These are phyloP conservation scores for Polyporus tsugae DNA, from an alignment of 1,284 basidiomycete genomes.

Conservation along the genomic window DNA sequence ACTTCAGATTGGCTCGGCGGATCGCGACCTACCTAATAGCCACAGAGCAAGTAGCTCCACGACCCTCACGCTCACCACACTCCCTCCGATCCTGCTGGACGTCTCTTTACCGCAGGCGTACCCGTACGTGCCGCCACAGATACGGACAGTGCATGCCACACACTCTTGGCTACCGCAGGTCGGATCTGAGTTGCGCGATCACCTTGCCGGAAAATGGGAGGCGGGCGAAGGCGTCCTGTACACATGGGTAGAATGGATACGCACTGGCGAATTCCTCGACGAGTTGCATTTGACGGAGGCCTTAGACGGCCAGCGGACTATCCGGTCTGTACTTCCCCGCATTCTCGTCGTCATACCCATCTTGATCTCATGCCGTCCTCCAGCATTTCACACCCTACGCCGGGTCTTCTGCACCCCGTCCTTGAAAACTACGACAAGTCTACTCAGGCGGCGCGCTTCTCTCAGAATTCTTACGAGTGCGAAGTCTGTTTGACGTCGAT, in stretches of 20 bases:
- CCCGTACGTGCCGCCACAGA: constrained; percentile 61
- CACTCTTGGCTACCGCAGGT: constrained; percentile 65
- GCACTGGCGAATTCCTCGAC: constrained; percentile 66
- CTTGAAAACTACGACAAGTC: constrained; percentile 59
- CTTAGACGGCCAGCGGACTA: constrained; percentile 40
- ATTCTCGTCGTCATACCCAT: not conserved
- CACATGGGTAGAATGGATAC: constrained; percentile 74
- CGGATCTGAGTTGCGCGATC: constrained; percentile 46
- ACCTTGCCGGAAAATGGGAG: constrained; percentile 63
- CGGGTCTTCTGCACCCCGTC: constrained; percentile 56
- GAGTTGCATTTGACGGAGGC: constrained; percentile 44
- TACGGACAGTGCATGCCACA: constrained; percentile 62
- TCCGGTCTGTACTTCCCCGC: constrained; percentile 51
- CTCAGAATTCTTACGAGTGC: constrained; percentile 68
- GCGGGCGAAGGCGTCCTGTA: constrained; percentile 69
- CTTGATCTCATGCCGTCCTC: constrained; percentile 13
- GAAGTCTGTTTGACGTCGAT: constrained; percentile 73
- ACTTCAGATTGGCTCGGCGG: constrained; percentile 36
- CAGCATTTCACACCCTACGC: constrained; percentile 65
- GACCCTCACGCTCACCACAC: constrained; percentile 46
- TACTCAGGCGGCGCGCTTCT: constrained; percentile 59
- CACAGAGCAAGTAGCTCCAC: not conserved
- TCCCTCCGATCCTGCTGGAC: constrained; percentile 71
- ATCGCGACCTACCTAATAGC: constrained; percentile 30
- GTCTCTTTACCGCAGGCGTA: constrained; percentile 65